These are phyloP conservation scores for Penicillium taxi DNA, from an alignment of 495 filamentous ascomycete species.

Conservation along the genomic window DNA sequence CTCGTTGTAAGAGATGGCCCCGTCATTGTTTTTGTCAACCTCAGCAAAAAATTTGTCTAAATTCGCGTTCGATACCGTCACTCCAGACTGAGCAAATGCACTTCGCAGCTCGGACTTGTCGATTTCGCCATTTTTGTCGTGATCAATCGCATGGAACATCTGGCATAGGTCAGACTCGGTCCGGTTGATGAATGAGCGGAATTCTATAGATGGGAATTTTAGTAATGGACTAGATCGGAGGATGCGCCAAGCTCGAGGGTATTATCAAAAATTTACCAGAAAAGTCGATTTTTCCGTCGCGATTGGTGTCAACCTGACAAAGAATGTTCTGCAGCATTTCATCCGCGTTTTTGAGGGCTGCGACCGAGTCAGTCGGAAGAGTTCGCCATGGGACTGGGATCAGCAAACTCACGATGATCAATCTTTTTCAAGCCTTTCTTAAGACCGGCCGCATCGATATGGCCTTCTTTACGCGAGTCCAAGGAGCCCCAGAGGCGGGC, in stretches of 20 bases:
- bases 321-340: constrained; percentile 74
- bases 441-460: constrained; percentile 73
- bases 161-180: constrained; percentile 74
- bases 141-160: constrained; percentile 83
- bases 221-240: no score
- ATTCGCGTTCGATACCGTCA: constrained; percentile 68
- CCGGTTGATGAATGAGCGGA: constrained; percentile 74
- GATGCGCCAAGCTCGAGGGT: constrained; percentile 4
- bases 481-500: constrained; percentile 73
- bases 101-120: constrained; percentile 72
- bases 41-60: constrained; percentile 80
- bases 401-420: constrained; percentile 70
- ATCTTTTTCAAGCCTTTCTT: constrained; percentile 79
- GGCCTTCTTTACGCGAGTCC: constrained; percentile 65
- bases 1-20: constrained; percentile 81
- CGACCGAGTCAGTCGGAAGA: constrained; percentile 23
- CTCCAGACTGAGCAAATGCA: constrained; percentile 70
- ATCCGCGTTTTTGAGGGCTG: constrained; percentile 87
- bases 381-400: constrained; percentile 20
- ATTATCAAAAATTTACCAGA: constrained; percentile 49
- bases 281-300: constrained; percentile 85
- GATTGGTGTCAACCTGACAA: constrained; percentile 71
- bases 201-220: constrained; percentile 51
- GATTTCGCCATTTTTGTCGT: constrained; percentile 77
- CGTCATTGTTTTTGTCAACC: constrained; percentile 85